Evolutionary conservation across 179 eudicot species (phyloP), one percentile per base, ranked within the genome.

Genomic region (Camellia oleifera): DNA sequence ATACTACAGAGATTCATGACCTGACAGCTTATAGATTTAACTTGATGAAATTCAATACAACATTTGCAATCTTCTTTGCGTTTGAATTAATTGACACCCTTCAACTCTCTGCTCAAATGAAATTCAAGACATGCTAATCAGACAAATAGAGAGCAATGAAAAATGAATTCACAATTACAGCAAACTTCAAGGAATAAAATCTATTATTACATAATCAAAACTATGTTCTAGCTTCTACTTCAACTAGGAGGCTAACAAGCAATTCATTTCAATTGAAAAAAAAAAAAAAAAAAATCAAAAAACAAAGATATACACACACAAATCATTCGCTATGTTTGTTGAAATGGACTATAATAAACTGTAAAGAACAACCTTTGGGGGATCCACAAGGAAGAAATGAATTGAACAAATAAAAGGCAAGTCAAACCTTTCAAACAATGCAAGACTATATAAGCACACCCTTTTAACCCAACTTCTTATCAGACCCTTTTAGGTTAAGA

Each of bases 401-500:
- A 70, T 69, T 45, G 65, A 75, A 64, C 45, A 14, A 77, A 77
- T 65, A 77, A 40, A 60, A 77, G 69, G 18, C 5, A 20, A 53
- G 72, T 20, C 58, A 71, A 79, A 71, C 48, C 48, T 32, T 63
- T n/a, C 9, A 20, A n/a, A 72, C 48, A 14, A 79, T 26, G 20
- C 13, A 46, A 40, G 48, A 15, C 23, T 58, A 75, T 75, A 63
- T 56, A 56, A n/a, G 4, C 14, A 58, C 48, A 9, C 68, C 54
- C 48, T 17, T 20, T 75, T 53, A 75, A 75, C 77, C 77, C 12
- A 75, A 13, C 79, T 92, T 94, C 82, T 88, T 94, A 72, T 94
- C 96, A 5, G 96, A 91, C 74, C 97, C 91, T 83, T 89, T 91
- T 60, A 89, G 88, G 81, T 89, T 91, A 78, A 95, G 93, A 85